A percentile compares a stretch with the other conserved stretches of the same genome.
phyloP scores from a whole-genome alignment of 192 early-diverging fungal genomes.

The Piromyces finnis region DNA sequence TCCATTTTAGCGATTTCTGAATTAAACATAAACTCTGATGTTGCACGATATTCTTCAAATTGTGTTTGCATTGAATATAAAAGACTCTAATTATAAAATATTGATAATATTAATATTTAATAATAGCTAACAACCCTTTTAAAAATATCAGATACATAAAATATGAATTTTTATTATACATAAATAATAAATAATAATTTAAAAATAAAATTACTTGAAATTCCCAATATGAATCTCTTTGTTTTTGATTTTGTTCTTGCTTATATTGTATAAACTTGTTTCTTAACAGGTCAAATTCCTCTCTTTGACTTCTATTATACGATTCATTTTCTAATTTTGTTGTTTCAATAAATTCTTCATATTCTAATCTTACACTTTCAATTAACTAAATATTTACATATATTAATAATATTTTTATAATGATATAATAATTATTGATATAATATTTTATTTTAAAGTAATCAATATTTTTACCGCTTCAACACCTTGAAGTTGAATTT shows the following conservation, averaged over 20 bases:
- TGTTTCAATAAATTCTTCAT: slow-evolving; percentile 37
- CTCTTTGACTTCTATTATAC: slow-evolving; percentile 14
- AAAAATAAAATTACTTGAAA: slow-evolving; percentile 11
- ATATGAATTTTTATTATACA: too few species aligned
- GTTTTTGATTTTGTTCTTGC: slow-evolving; percentile 22
- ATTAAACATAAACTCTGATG: slow-evolving; percentile 33
- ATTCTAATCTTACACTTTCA: slow-evolving; percentile 30
- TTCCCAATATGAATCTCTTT: slow-evolving; percentile 29
- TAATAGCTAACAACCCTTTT: too few species aligned
- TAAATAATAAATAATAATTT: neutral
- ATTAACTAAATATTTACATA: slow-evolving; percentile 10
- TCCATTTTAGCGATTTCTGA: slow-evolving; percentile 33
- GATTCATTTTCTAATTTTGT: slow-evolving; percentile 39
- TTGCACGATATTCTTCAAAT: slow-evolving; percentile 38
- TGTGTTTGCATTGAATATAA: slow-evolving; percentile 32
- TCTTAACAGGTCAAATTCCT: slow-evolving; percentile 23
- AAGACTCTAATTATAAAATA: slow-evolving; percentile 18
- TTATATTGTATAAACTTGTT: slow-evolving; percentile 22
- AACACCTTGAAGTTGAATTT: slow-evolving; percentile 38
- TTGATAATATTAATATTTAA: too few species aligned
- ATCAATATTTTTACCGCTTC: slow-evolving; percentile 15
- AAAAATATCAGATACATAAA: too few species aligned
- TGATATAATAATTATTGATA: too few species aligned
- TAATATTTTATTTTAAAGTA: too few species aligned
- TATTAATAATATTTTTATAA: neutral